A percentile compares a stretch with the other conserved stretches of the same genome.
Evolutionary conservation across 2,329 filamentous ascomycete species (phyloP).

Genomic region (Bipolaris zeicola): DNA sequence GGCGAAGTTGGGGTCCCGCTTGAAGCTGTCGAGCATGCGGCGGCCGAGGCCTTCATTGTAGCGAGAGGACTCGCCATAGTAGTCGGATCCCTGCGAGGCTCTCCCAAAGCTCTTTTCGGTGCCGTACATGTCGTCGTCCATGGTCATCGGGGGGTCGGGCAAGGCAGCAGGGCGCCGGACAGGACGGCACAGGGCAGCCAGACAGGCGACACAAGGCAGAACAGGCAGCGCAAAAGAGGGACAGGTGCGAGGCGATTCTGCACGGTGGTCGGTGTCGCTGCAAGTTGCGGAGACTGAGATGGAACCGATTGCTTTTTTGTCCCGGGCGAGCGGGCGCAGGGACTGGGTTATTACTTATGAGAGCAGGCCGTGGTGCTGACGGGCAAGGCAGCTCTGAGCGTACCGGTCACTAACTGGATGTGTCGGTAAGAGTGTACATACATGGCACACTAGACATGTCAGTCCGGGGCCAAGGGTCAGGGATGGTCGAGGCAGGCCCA

Average conservation of each 20-base stretch:
- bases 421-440: too few species aligned
- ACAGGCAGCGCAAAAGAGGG: constrained; percentile 10
- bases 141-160: constrained; percentile 26
- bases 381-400: constrained; percentile 8
- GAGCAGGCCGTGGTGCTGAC: constrained; percentile 6
- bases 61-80: constrained; percentile 47
- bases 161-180: not conserved
- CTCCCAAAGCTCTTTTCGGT: constrained; percentile 49
- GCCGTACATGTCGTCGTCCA: constrained; percentile 46
- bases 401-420: not conserved
- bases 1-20: constrained; percentile 48
- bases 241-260: constrained; percentile 25
- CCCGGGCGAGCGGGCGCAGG: constrained; percentile 2
- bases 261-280: constrained; percentile 25
- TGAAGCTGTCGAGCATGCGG: constrained; percentile 54
- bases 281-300: not conserved
- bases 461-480: constrained; percentile 2
- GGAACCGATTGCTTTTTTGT: constrained; percentile 6
- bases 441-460: too few species aligned
- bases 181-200: not conserved
- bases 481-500: constrained; percentile 6
- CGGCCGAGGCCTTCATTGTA: constrained; percentile 41
- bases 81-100: constrained; percentile 42
- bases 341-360: constrained; percentile 11
- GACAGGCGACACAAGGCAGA: constrained; percentile 9